A percentile compares a stretch with the other conserved stretches of the same genome.
These are phyloP conservation scores for Botrytis fragariae DNA, from an alignment of 2,329 filamentous ascomycete genomes.

Conservation along the genomic window DNA sequence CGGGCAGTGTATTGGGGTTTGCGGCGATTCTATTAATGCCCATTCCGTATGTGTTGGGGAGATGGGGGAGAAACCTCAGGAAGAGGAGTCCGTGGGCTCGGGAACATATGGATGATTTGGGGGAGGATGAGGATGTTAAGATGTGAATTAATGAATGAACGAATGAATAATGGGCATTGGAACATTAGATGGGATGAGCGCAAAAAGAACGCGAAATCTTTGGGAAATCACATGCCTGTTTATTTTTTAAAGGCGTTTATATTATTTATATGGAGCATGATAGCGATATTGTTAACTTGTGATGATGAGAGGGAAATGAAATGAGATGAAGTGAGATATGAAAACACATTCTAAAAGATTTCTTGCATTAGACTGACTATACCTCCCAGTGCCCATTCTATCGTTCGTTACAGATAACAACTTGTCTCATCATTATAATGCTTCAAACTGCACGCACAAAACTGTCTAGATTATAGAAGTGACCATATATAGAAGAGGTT, in stretches of 20 bases:
- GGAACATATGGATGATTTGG: slow-evolving; percentile 13
- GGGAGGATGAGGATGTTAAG: not conserved
- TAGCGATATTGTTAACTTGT: not conserved
- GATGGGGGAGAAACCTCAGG: slow-evolving; percentile 41
- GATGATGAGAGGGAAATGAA: not conserved
- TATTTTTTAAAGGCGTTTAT: not conserved
- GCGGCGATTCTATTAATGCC: slow-evolving; percentile 49
- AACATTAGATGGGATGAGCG: not conserved
- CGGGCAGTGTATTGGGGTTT: slow-evolving; percentile 42
- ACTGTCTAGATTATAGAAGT: not conserved
- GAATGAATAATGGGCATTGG: not conserved
- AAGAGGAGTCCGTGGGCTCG: slow-evolving; percentile 58
- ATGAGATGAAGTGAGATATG: not conserved
- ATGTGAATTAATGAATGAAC: not conserved
- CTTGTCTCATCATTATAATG: not conserved
- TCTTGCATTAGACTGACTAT: not conserved
- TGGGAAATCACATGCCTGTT: too few species aligned
- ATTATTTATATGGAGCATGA: not conserved
- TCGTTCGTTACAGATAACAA: not conserved
- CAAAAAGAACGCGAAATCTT: not conserved
- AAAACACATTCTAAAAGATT: not conserved
- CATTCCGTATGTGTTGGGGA: slow-evolving; percentile 53
- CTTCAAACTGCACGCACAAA: not conserved
- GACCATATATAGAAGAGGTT: not conserved
- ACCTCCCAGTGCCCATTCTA: not conserved